Base-by-base conservation (phyloP, 352 stramenopile genomes). In the Phytophthora fragariaefolia region DNA sequence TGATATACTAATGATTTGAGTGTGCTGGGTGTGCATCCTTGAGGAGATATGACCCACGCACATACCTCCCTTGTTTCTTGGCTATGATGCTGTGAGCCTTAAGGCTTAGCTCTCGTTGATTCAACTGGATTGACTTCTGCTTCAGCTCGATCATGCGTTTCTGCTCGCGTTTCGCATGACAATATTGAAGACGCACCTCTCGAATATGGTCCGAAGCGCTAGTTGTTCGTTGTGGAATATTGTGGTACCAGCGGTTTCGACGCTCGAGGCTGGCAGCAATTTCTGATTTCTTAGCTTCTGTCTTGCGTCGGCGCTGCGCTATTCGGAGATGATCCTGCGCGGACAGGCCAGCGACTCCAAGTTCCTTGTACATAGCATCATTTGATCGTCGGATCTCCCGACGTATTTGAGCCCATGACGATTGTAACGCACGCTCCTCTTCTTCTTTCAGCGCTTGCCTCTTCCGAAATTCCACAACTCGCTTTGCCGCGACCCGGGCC, bases 41-140 rank as follows among this genome's bases (percentile, higher is more conserved):
- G 0, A 89, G 58, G 5, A 90, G 42, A 53, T 76, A 87, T 0
- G 82, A 90, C 1, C 82, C 82, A 9, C 48, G 61, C 5, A 80
- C 66, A 47, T 85, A 89, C 26, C 27, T 63, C 9, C 68, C 61
- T 8, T 59, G 73, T 22, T 15, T 52, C 17, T 60, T 58, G 3
- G 49, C 52, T 34, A 79, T 59, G 22, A 86, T 74, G 0, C 36
- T 27, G 24, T 74, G 71, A 6, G 76, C 70, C 24, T 78, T 52
- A 15, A 75, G 17, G 15, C 63, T 42, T 20, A 87, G 53, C 2
- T 73, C 63, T 2, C 63, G 56, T 12, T 66, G 55, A 17, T 43
- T 69, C 4, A 55, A n/a, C 18, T 46, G 69, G 4, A 72, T 43
- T 0, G 24, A 38, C 8, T 59, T 63, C 12, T 67, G 55, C 28